These are phyloP conservation scores for Ustilago shanxiensis DNA, from an alignment of 1,284 basidiomycete genomes.

Conservation along the genomic window DNA sequence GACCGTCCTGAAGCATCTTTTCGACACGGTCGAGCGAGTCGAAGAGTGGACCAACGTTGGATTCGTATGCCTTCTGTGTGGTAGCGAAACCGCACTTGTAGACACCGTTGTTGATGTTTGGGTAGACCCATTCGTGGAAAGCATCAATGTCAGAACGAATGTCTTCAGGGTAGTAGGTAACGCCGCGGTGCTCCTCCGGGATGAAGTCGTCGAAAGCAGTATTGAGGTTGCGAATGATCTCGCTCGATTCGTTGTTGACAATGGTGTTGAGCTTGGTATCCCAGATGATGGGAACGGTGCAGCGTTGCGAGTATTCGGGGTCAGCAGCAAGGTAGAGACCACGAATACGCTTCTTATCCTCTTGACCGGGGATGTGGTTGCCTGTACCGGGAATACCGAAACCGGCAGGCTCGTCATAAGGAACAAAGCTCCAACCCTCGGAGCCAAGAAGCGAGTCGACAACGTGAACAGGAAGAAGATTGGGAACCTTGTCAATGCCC, in stretches of 20 bases:
- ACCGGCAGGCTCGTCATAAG: slow-evolving; percentile 52
- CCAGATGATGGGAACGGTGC: slow-evolving; percentile 83
- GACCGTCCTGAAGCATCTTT: slow-evolving; percentile 78
- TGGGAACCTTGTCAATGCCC: slow-evolving; percentile 85
- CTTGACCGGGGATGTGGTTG: slow-evolving; percentile 62
- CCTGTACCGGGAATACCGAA: slow-evolving; percentile 60
- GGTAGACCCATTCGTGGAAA: slow-evolving; percentile 83
- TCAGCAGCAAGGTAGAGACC: slow-evolving; percentile 87
- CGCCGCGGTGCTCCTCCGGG: slow-evolving; percentile 46
- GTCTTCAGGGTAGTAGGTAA: slow-evolving; percentile 78
- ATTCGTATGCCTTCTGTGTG: slow-evolving; percentile 83
- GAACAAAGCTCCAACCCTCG: slow-evolving; percentile 88
- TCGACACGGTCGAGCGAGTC: slow-evolving; percentile 85
- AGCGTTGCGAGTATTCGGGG: slow-evolving; percentile 71
- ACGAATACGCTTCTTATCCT: slow-evolving; percentile 77
- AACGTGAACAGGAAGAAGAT: slow-evolving; percentile 72
- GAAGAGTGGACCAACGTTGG: slow-evolving; percentile 78
- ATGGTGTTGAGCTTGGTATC: slow-evolving; percentile 90
- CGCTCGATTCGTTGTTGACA: slow-evolving; percentile 79
- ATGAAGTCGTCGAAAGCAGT: slow-evolving; percentile 69
- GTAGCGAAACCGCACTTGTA: slow-evolving; percentile 92
- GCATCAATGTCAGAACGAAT: slow-evolving; percentile 82
- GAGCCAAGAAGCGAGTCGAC: slow-evolving; percentile 89
- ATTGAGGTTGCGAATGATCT: slow-evolving; percentile 89
- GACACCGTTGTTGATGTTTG: slow-evolving; percentile 72